A percentile compares a stretch with the other conserved stretches of the same genome.
Evolutionary conservation across 352 stramenopile genomes (phyloP).

Genomic region (Globisporangium viniferum): DNA sequence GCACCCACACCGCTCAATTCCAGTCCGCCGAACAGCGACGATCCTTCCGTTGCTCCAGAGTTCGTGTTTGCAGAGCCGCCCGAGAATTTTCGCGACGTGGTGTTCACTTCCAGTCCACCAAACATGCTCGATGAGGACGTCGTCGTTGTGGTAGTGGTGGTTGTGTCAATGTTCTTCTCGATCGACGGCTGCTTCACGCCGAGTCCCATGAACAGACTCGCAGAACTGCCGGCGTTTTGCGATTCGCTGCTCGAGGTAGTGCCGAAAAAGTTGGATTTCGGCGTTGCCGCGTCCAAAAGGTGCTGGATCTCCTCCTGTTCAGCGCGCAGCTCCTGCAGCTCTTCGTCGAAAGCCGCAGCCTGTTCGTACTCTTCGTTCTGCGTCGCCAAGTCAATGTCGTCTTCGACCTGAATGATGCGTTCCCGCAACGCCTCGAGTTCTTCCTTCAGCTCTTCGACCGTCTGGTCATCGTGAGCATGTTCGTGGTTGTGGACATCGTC

Average conservation of each 20-base stretch:
- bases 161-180: conserved; percentile 5
- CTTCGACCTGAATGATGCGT: conserved; percentile 52
- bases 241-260: neutral
- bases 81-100: conserved; percentile 15
- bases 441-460: conserved; percentile 35
- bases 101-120: conserved; percentile 24
- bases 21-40: conserved; percentile 37
- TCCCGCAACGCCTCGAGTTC: conserved; percentile 43
- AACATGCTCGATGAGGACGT: conserved; percentile 10
- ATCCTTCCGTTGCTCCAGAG: conserved; percentile 9
- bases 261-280: neutral
- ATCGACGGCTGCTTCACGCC: conserved; percentile 19
- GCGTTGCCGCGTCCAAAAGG: conserved; percentile 21
- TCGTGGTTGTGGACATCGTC: neutral
- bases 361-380: conserved; percentile 71
- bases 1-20: conserved; percentile 24
- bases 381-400: conserved; percentile 64
- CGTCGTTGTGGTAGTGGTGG: neutral
- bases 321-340: conserved; percentile 50
- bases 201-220: conserved; percentile 31
- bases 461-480: conserved; percentile 7
- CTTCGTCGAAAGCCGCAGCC: conserved; percentile 56
- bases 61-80: conserved; percentile 10
- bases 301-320: conserved; percentile 45
- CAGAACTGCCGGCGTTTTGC: conserved; percentile 7